Evolutionary conservation across 768 basidiomycete species (phyloP).

Genomic region (Boletus vermiculosoides): DNA sequence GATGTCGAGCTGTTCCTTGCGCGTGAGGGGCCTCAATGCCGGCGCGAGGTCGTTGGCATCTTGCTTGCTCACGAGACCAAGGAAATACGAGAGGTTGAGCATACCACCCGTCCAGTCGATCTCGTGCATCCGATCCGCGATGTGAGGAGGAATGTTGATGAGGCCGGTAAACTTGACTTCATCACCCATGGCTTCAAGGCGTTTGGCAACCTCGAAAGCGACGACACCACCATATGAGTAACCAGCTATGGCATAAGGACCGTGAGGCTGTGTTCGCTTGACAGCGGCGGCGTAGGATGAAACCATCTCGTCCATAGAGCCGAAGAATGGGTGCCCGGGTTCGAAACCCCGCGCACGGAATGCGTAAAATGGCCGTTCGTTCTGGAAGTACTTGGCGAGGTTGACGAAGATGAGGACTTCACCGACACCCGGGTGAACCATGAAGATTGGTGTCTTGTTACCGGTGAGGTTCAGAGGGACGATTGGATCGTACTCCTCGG

Average conservation of each 20-base stretch:
- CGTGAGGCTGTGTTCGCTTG: constrained; percentile 33
- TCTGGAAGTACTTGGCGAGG: constrained; percentile 39
- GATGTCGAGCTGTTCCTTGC: constrained; percentile 23
- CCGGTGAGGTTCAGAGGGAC: constrained; percentile 40
- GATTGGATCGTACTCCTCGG: constrained; percentile 40
- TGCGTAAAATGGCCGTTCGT: constrained; percentile 45
- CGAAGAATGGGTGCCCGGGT: constrained; percentile 36
- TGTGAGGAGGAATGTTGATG: constrained; percentile 43
- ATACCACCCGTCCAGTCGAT: constrained; percentile 30
- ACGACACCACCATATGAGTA: constrained; percentile 47
- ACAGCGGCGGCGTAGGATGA: constrained; percentile 36
- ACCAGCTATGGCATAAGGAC: constrained; percentile 43
- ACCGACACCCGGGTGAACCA: constrained; percentile 42
- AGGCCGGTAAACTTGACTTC: constrained; percentile 41
- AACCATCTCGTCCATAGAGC: constrained; percentile 41
- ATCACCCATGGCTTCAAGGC: constrained; percentile 35
- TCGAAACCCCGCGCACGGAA: constrained; percentile 47
- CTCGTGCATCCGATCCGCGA: constrained; percentile 42
- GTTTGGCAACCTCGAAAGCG: constrained; percentile 43
- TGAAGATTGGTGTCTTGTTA: constrained; percentile 41
- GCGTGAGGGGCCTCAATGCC: constrained; percentile 18
- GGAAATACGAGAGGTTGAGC: constrained; percentile 42
- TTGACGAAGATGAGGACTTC: constrained; percentile 30
- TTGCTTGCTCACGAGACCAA: constrained; percentile 34
- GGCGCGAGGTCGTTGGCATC: constrained; percentile 23